A percentile compares a stretch with the other conserved stretches of the same genome.
Conservation (phyloP, 345 rosid genomes). For the Hibiscus syriacus region DNA sequence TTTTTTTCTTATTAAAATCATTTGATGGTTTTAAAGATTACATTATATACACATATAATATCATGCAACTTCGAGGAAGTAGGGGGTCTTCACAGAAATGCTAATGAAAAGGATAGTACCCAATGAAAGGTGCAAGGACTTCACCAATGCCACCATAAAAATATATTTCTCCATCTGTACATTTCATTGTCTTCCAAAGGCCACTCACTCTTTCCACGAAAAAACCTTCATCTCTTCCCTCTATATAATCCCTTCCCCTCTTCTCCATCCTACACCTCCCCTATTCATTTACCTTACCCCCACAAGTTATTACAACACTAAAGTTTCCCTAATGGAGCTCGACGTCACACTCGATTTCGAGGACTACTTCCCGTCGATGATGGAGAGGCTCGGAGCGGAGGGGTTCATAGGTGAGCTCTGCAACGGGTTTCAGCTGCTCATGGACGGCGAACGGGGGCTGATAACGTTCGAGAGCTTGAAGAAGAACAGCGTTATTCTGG, state of each 20-base stretch:
- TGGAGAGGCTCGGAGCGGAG: slow-evolving; percentile 42
- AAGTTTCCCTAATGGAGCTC: slow-evolving; percentile 14
- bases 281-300: neutral
- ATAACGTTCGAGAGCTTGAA: slow-evolving; percentile 67
- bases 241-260: slow-evolving; percentile 18
- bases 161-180: slow-evolving; percentile 2
- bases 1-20: too few relatives aligned
- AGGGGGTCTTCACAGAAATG: too few relatives aligned
- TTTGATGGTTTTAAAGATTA: too few relatives aligned
- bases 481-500: slow-evolving; percentile 44
- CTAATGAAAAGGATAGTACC: neutral
- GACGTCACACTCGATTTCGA: slow-evolving; percentile 33
- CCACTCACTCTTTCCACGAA: slow-evolving; percentile 26
- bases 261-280: neutral
- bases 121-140: slow-evolving; percentile 20
- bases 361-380: slow-evolving; percentile 59
- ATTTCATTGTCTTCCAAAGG: slow-evolving; percentile 10
- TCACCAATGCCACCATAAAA: slow-evolving; percentile 17
- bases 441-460: slow-evolving; percentile 56
- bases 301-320: neutral
- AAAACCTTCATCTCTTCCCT: neutral
- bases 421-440: slow-evolving; percentile 44
- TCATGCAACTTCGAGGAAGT: too few relatives aligned
- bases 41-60: too few relatives aligned
- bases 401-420: slow-evolving; percentile 51